phyloP scores from a whole-genome alignment of 1,284 basidiomycete genomes.

The Vanrija sp. region DNA sequence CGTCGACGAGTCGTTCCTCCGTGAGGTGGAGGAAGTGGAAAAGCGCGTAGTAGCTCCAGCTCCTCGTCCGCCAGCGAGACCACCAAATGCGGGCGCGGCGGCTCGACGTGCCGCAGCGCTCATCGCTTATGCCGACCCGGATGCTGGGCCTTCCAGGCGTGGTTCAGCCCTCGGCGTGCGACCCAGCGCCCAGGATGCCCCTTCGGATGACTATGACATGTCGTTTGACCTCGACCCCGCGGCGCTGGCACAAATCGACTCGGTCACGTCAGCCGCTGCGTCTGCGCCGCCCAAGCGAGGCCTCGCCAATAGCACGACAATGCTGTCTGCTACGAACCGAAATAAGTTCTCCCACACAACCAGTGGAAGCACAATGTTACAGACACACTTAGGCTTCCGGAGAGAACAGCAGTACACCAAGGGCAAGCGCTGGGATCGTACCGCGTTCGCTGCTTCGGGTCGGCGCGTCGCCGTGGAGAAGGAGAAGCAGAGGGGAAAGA shows the following conservation, averaged over 20 bases:
- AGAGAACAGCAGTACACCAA: conserved; percentile 35
- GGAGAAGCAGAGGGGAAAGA: conserved; percentile 27
- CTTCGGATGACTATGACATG: conserved; percentile 24
- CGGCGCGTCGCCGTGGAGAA: conserved; percentile 52
- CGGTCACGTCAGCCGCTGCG: not conserved
- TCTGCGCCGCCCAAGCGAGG: not conserved
- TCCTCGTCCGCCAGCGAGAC: not conserved
- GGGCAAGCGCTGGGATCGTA: conserved; percentile 78
- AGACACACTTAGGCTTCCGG: conserved; percentile 46
- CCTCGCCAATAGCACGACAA: not conserved
- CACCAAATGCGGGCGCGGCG: not conserved
- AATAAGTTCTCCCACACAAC: not conserved
- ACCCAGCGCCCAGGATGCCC: not conserved
- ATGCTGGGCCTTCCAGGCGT: conserved; percentile 9
- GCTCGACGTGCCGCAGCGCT: not conserved
- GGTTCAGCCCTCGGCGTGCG: conserved; percentile 10
- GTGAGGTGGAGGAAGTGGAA: conserved; percentile 36
- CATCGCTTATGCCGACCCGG: not conserved
- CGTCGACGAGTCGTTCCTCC: conserved; percentile 42
- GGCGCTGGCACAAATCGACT: conserved; percentile 20
- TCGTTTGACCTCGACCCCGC: conserved; percentile 12
- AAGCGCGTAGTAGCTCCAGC: conserved; percentile 15
- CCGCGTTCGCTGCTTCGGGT: conserved; percentile 73
- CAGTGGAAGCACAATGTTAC: conserved; percentile 19
- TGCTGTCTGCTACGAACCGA: not conserved